Percentiles rank a stretch among this genome's conserved stretches.
Conservation (phyloP, 441 rosid species). For the Populus hybrid region DNA sequence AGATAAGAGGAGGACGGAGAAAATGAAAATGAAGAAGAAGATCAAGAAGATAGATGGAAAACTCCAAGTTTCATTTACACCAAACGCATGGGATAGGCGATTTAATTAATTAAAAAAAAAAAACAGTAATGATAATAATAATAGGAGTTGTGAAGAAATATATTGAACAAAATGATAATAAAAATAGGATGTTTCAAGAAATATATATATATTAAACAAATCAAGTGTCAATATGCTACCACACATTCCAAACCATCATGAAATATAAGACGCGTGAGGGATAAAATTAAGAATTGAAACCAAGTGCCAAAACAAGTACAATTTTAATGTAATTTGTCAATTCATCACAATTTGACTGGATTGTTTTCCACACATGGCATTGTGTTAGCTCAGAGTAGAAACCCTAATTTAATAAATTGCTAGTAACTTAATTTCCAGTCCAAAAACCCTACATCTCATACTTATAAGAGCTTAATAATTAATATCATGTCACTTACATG, state of each 20-base stretch:
- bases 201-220: no score
- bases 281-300: neutral
- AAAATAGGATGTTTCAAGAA: neutral
- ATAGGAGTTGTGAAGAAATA: no score
- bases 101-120: no score
- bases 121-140: no score
- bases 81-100: neutral
- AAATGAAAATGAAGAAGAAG: no score
- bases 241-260: neutral
- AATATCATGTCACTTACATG: conserved; percentile 17
- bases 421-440: neutral
- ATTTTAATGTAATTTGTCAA: conserved; percentile 3
- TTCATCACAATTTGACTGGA: conserved; percentile 6
- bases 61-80: neutral
- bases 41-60: neutral
- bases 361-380: conserved; percentile 29
- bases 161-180: no score
- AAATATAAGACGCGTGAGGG: neutral
- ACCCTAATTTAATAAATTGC: conserved; percentile 20
- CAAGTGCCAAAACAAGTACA: neutral
- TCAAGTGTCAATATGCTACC: neutral
- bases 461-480: conserved; percentile 9
- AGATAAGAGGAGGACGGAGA: no score
- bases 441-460: conserved; percentile 26
- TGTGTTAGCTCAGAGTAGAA: conserved; percentile 13